Evolutionary conservation across 202 grass and related monocot species (phyloP), one percentile per base, ranked within the genome.

Genomic region (Sporobolus alterniflorus): DNA sequence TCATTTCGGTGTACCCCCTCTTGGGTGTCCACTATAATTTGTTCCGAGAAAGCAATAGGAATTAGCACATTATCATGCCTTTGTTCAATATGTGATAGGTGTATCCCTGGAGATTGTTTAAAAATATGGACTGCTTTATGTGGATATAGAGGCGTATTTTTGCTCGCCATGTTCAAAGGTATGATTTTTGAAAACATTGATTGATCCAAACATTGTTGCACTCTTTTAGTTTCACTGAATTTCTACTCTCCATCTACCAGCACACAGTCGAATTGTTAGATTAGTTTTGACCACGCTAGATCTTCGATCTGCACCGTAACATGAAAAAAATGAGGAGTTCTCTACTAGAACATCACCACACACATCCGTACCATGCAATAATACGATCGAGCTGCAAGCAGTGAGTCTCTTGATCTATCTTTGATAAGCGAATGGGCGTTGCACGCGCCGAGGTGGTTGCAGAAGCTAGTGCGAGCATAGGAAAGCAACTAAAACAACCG

Each of bases 311-410:
- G 20, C 31, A 49, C 25, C 5, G 16, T 67, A 22, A 9, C 60
- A 70, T 80, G 46, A 56, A 80, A 66, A 30, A 3, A 21, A 22
- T 15, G 36, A 30, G 7, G 2, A 30, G 2, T 55, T 4, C 4
- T 70, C 12, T 32, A n/a, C 20, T 50, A 57, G 49, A 11, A 21
- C 54, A 57, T 12, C 25, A 17, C 8, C 22, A 20, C 64, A 17
- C 20, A 15, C 64, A 63, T 9, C 74, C 52, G 52, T 89, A 89
- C 76, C 77, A 86, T 67, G 72, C 78, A 77, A 89, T 89, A 73
- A 86, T 61, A 49, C 13, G 11, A 59, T 28, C 28, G 60, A 72
- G 34, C 36, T 34, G 42, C 47, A 85, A 71, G 32, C 32, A 65
- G 55, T 25, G 59, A 25, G 10, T 64, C 56, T 59, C 61, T 64